Evolutionary conservation across 257 asterid species (phyloP), one percentile per base, ranked within the genome.

Genomic region (Capsicum baccatum): DNA sequence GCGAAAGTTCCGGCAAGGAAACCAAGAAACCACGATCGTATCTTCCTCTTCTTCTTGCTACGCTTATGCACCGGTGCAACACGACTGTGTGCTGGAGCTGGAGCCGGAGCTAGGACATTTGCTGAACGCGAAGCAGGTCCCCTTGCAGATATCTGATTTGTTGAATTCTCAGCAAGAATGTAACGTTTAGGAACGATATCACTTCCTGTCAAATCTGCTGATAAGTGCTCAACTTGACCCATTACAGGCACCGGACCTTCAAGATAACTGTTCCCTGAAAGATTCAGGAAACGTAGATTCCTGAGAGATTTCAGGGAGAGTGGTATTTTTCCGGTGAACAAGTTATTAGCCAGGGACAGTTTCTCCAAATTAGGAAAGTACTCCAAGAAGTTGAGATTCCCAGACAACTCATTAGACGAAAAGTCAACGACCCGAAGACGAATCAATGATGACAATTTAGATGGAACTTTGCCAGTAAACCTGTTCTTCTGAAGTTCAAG

Each of bases 201-300:
- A 4, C 42, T 57, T 42, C 79, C 88, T 6, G 60, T 33, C 83
- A 80, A 58, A 54, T 85, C 89, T 1, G 84, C 5, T n/a, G 90
- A 81, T 12, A 85, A 73, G 64, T 71, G 62, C 64, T 89, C 90
- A 35, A 86, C 48, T 47, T 87, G 85, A 35, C 69, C 83, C 88
- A 79, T 48, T 37, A 44, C 80, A 16, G 93, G 92, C 21, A 87
- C 15, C 5, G 86, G 86, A 39, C 89, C 94, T 54, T 89, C 87
- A 16, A 95, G 92, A 54, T 92, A 85, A 69, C 71, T 83, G 90
- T 95, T 95, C 44, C 95, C 98, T n/a, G 99, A 95, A 19, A 95
- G 1, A 85, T 95, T 89, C 78, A 94, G 66, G 84, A 82, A 90
- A 67, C 88, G 83, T 63, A 95, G 99, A 79, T 92, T 95, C 59